Evolutionary conservation across 495 filamentous ascomycete species (phyloP).

Genomic region (Cercophora scortea): DNA sequence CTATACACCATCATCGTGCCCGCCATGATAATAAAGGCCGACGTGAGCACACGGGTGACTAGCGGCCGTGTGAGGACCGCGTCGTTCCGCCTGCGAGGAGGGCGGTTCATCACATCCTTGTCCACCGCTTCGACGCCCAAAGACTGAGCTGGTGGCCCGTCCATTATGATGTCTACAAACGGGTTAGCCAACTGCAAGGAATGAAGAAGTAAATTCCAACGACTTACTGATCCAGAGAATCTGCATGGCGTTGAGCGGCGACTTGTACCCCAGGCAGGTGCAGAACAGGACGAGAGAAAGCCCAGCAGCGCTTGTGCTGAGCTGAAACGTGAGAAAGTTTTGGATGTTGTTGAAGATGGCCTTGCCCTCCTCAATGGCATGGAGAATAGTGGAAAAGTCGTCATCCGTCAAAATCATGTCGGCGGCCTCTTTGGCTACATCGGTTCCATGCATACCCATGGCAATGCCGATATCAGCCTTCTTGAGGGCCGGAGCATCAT

Average conservation of each 20-base stretch:
- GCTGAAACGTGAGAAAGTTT: conserved; percentile 97
- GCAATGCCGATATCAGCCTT: conserved; percentile 97
- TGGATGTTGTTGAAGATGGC: conserved; percentile 99
- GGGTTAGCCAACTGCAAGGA: neutral
- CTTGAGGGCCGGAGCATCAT: conserved; percentile 94
- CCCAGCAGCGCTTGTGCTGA: conserved; percentile 93
- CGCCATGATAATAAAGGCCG: conserved; percentile 78
- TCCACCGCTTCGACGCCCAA: conserved; percentile 94
- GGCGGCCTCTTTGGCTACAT: conserved; percentile 98
- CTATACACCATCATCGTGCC: conserved; percentile 89
- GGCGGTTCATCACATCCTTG: conserved; percentile 85
- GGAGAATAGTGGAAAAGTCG: conserved; percentile 94
- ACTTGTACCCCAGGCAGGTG: conserved; percentile 85
- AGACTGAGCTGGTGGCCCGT: conserved; percentile 94
- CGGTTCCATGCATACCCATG: conserved; percentile 91
- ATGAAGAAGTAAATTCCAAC: neutral
- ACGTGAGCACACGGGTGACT: conserved; percentile 78
- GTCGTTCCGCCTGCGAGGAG: conserved; percentile 75
- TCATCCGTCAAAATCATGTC: conserved; percentile 99
- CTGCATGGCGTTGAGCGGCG: conserved; percentile 96
- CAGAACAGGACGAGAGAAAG: conserved; percentile 84
- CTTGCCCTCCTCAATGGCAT: conserved; percentile 96
- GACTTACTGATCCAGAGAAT: conserved; percentile 97
- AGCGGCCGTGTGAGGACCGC: conserved; percentile 79
- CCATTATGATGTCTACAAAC: conserved; percentile 89